phyloP scores from a whole-genome alignment of 768 basidiomycete genomes.

The Trametes meyenii region DNA sequence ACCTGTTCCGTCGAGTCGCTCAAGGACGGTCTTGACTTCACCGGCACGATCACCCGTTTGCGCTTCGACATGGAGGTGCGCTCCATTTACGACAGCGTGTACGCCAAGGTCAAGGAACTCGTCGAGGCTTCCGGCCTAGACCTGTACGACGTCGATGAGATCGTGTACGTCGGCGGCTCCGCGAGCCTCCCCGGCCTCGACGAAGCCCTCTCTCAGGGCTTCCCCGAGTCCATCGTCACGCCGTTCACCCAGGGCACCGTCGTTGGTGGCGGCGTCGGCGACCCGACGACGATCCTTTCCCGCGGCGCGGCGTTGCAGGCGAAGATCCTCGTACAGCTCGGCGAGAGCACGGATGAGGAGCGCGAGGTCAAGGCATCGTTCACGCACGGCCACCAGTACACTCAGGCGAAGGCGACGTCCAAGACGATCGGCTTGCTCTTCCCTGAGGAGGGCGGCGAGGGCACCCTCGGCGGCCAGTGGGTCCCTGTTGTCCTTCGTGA shows the following conservation, averaged over 20 bases:
- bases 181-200: conserved; percentile 76
- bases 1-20: conserved; percentile 92
- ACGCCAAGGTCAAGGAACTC: conserved; percentile 53
- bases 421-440: conserved; percentile 69
- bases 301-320: conserved; percentile 81
- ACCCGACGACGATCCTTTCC: conserved; percentile 77
- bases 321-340: conserved; percentile 55
- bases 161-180: conserved; percentile 80
- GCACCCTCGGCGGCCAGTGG: conserved; percentile 61
- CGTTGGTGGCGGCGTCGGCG: conserved; percentile 71
- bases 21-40: conserved; percentile 92
- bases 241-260: conserved; percentile 70
- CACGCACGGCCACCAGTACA: conserved; percentile 41
- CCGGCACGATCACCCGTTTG: conserved; percentile 62
- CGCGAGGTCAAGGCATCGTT: conserved; percentile 57
- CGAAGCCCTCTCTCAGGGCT: conserved; percentile 55
- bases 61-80: conserved; percentile 51
- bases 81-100: conserved; percentile 60
- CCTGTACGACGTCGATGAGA: conserved; percentile 71
- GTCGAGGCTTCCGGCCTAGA: conserved; percentile 56
- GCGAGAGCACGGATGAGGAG: conserved; percentile 44
- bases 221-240: conserved; percentile 62
- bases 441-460: conserved; percentile 49
- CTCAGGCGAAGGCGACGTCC: conserved; percentile 56
- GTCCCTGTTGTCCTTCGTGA: conserved; percentile 68